Conservation (phyloP, 2,329 filamentous ascomycete species). For the Ambrosiella beaveri region DNA sequence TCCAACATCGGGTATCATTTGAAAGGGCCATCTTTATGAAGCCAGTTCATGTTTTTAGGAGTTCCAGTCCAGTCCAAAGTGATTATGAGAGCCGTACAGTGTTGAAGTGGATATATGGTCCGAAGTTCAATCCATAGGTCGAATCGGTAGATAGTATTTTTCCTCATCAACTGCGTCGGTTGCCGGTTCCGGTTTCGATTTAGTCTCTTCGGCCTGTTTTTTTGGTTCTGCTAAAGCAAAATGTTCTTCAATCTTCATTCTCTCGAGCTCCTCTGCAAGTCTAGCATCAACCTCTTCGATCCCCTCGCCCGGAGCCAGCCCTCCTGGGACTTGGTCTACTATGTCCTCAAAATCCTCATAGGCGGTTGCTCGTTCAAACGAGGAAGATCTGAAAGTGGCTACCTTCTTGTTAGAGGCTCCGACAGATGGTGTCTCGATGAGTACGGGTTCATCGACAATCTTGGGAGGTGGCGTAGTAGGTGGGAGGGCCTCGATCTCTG, state of each 20-base stretch:
- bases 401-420: not conserved
- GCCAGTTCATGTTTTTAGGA: too few species aligned
- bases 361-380: not conserved
- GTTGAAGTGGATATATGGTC: not conserved
- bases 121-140: not conserved
- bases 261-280: not conserved
- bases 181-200: not conserved
- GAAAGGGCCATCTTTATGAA: too few species aligned
- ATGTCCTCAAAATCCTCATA: not conserved
- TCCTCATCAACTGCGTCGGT: not conserved
- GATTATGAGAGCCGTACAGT: not conserved
- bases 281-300: not conserved
- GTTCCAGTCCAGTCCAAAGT: too few species aligned
- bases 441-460: not conserved
- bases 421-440: not conserved
- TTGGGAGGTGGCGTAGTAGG: not conserved
- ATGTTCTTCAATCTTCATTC: not conserved
- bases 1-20: not conserved
- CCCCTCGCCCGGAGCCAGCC: not conserved
- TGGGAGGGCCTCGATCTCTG: not conserved
- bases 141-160: not conserved
- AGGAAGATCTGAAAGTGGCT: not conserved
- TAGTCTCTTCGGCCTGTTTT: not conserved
- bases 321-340: not conserved
- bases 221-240: not conserved